Conservation (phyloP, 1,284 basidiomycete species). For the Tilletia setariae region DNA sequence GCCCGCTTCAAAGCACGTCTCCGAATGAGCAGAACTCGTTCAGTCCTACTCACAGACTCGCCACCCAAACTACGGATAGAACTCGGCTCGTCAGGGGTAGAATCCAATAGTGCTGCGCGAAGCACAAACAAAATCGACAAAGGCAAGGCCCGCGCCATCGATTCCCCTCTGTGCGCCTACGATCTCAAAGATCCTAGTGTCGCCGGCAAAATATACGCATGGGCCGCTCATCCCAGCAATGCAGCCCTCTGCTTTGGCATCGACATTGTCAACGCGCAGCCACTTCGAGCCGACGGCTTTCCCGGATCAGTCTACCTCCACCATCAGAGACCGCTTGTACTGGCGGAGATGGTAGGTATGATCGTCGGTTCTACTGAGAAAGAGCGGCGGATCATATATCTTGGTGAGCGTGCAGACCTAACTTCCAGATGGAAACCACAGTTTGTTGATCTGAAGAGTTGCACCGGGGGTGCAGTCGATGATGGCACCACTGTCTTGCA, state of each 20-base stretch:
- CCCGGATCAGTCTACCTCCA: conserved; percentile 24
- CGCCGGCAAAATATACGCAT: conserved; percentile 10
- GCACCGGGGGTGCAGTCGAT: conserved; percentile 24
- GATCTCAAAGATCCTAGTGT: background rate
- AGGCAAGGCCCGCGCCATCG: conserved; percentile 3
- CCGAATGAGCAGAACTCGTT: too few species aligned
- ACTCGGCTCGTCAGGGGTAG: too few species aligned
- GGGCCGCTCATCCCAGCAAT: background rate
- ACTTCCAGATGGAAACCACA: background rate
- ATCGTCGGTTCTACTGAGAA: conserved; percentile 30
- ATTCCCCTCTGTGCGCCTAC: background rate
- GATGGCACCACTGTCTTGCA: conserved; percentile 34
- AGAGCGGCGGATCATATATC: conserved; percentile 29
- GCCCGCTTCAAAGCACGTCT: too few species aligned
- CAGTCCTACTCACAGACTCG: too few species aligned
- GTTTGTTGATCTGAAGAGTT: background rate
- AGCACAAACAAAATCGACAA: background rate
- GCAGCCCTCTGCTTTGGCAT: conserved; percentile 15
- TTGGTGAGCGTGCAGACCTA: conserved; percentile 18
- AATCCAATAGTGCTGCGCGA: too few species aligned
- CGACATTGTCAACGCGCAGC: background rate
- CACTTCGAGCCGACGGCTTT: background rate
- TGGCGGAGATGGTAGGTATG: conserved; percentile 30
- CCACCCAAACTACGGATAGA: too few species aligned
- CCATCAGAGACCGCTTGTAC: conserved; percentile 23